These are phyloP conservation scores for Gracilariopsis chorda DNA, from an alignment of 23 red algal genomes.

Conservation along the genomic window DNA sequence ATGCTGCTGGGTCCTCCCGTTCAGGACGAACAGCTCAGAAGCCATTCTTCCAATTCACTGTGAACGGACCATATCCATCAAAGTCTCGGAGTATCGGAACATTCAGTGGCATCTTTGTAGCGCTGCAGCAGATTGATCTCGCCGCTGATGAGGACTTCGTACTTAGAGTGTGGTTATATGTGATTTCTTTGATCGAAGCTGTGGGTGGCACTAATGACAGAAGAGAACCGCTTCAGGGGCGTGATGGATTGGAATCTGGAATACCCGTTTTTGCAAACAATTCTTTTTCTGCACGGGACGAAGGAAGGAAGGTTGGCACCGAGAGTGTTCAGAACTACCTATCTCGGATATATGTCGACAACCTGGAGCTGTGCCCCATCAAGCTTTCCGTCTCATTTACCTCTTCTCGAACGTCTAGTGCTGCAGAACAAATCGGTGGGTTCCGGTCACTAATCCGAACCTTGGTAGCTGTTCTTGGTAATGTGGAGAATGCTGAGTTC, in stretches of 20 bases:
- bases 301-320: neutral
- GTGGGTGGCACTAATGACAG: constrained; percentile 33
- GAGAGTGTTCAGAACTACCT: neutral
- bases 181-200: constrained; percentile 60
- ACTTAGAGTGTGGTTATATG: constrained; percentile 61
- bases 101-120: constrained; percentile 61
- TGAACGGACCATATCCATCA: constrained; percentile 40
- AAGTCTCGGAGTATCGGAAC: constrained; percentile 24
- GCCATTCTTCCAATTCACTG: constrained; percentile 69
- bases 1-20: neutral
- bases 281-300: neutral
- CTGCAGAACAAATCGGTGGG: constrained; percentile 57
- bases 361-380: constrained; percentile 75
- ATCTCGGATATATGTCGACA: constrained; percentile 73
- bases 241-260: constrained; percentile 49
- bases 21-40: neutral
- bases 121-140: constrained; percentile 65
- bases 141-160: constrained; percentile 74
- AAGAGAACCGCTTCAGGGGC: constrained; percentile 29
- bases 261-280: neutral
- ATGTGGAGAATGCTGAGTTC: constrained; percentile 92
- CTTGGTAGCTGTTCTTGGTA: constrained; percentile 77
- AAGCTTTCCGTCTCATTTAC: constrained; percentile 82
- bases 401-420: constrained; percentile 63
- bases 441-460: constrained; percentile 75